phyloP scores from a whole-genome alignment of 768 basidiomycete species.

The Nidularia pulvinata region DNA sequence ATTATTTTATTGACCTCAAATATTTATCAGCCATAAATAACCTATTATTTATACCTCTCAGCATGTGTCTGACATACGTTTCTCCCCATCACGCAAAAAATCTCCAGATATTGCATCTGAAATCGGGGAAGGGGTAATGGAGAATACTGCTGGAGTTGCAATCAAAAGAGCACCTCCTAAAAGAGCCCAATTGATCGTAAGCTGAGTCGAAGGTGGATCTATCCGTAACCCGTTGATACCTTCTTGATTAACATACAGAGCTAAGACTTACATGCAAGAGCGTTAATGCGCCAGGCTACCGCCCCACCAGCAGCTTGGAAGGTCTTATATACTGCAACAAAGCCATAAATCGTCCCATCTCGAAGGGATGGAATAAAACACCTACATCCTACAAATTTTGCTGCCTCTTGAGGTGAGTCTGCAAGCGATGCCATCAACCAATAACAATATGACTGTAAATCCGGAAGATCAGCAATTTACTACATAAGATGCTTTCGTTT shows the following conservation, averaged over 20 bases:
- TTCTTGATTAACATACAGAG: background rate
- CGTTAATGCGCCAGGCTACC: slow-evolving; percentile 25
- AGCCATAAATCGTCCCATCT: no score
- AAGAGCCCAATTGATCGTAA: slow-evolving; percentile 22
- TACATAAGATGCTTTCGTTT: no score
- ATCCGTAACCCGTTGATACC: background rate
- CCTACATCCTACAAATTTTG: slow-evolving; percentile 22
- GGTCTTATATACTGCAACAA: slow-evolving; percentile 20
- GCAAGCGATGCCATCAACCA: slow-evolving; percentile 25
- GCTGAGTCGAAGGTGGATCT: slow-evolving; percentile 18
- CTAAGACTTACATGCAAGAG: slow-evolving; percentile 16
- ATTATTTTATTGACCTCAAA: no score
- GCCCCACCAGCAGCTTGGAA: slow-evolving; percentile 25
- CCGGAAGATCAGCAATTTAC: background rate
- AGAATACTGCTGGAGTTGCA: slow-evolving; percentile 19
- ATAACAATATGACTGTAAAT: slow-evolving; percentile 19
- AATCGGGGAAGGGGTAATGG: slow-evolving; percentile 18
- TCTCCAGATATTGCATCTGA: no score
- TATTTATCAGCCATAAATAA: no score
- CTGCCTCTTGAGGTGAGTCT: slow-evolving; percentile 18
- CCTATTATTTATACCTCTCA: no score
- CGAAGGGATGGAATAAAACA: background rate
- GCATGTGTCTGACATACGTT: no score
- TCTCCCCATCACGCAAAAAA: no score
- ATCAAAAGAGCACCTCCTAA: slow-evolving; percentile 17